phyloP scores from a whole-genome alignment of 768 basidiomycete genomes.

The Suillus cothurnatus region DNA sequence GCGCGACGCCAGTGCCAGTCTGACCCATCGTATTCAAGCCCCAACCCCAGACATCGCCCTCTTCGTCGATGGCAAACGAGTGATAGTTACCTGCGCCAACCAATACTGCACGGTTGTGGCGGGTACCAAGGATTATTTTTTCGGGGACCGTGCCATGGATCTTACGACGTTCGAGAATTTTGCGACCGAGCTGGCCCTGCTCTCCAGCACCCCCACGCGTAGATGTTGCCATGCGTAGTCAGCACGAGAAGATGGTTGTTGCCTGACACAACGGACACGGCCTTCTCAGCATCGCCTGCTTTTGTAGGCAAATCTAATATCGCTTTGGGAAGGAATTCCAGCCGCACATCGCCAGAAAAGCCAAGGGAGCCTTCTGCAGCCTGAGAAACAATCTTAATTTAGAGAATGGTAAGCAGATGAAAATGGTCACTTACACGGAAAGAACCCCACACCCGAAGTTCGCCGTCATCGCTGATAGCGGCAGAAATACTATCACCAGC shows the following conservation, averaged over 20 bases:
- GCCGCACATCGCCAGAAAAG: slow-evolving; percentile 66
- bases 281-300: slow-evolving; percentile 68
- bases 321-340: slow-evolving; percentile 68
- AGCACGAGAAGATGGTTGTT: slow-evolving; percentile 89
- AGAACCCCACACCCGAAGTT: slow-evolving; percentile 85
- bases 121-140: slow-evolving; percentile 73
- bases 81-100: slow-evolving; percentile 85
- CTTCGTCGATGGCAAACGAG: slow-evolving; percentile 87
- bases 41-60: slow-evolving; percentile 90
- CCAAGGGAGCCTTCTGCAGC: slow-evolving; percentile 83
- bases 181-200: slow-evolving; percentile 88
- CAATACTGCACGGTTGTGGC: slow-evolving; percentile 62
- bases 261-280: slow-evolving; percentile 76
- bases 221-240: slow-evolving; percentile 85
- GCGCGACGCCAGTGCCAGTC: slow-evolving; percentile 58
- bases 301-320: slow-evolving; percentile 60
- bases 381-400: slow-evolving; percentile 36
- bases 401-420: slow-evolving; percentile 7
- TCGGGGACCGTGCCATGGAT: slow-evolving; percentile 90
- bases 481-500: slow-evolving; percentile 90
- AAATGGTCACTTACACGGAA: slow-evolving; percentile 69
- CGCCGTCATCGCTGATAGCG: slow-evolving; percentile 77
- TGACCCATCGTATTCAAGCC: slow-evolving; percentile 93
- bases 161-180: slow-evolving; percentile 85
- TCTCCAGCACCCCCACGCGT: slow-evolving; percentile 93